phyloP scores from a whole-genome alignment of 1,139 yeast species.

The Sporopachydermia cereana region DNA sequence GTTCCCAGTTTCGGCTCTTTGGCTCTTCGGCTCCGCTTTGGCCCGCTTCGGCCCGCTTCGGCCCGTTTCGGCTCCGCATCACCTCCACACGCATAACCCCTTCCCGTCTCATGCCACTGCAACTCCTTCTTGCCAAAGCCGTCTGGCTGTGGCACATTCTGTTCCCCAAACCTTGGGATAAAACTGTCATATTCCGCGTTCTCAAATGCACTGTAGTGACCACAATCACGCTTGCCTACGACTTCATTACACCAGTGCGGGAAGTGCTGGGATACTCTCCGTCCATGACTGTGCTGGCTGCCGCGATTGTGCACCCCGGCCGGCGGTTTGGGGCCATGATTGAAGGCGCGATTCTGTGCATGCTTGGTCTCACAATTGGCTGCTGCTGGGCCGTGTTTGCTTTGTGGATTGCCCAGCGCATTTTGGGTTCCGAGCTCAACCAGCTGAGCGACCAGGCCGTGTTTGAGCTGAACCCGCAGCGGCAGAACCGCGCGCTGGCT shows the following conservation, averaged over 20 bases:
- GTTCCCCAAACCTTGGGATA: slow-evolving; percentile 6
- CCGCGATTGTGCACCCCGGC: slow-evolving; percentile 39
- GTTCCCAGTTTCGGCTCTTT: slow-evolving; percentile 21
- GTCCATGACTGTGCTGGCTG: slow-evolving; percentile 31
- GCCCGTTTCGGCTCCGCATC: too few relatives aligned
- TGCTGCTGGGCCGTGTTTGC: slow-evolving; percentile 31
- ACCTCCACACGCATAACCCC: too few relatives aligned
- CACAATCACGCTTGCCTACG: slow-evolving; percentile 29
- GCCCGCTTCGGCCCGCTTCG: slow-evolving; percentile 25
- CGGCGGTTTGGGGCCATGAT: slow-evolving; percentile 36
- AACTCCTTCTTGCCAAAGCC: too few relatives aligned
- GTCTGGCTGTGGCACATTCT: not conserved
- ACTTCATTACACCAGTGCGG: slow-evolving; percentile 26
- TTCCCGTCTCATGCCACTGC: too few relatives aligned
- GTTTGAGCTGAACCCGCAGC: slow-evolving; percentile 12
- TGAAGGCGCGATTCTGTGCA: slow-evolving; percentile 29
- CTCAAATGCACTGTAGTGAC: slow-evolving; percentile 29
- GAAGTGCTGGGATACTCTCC: slow-evolving; percentile 28
- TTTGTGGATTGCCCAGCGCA: slow-evolving; percentile 29
- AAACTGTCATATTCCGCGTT: slow-evolving; percentile 24
- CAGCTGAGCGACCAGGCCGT: slow-evolving; percentile 14
- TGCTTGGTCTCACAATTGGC: slow-evolving; percentile 31
- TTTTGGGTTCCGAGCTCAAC: slow-evolving; percentile 19
- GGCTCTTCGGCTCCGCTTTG: slow-evolving; percentile 22
- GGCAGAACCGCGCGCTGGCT: slow-evolving; percentile 29